Evolutionary conservation across 2,329 filamentous ascomycete genomes (phyloP).

Genomic region (Epichloe brachyelytri): DNA sequence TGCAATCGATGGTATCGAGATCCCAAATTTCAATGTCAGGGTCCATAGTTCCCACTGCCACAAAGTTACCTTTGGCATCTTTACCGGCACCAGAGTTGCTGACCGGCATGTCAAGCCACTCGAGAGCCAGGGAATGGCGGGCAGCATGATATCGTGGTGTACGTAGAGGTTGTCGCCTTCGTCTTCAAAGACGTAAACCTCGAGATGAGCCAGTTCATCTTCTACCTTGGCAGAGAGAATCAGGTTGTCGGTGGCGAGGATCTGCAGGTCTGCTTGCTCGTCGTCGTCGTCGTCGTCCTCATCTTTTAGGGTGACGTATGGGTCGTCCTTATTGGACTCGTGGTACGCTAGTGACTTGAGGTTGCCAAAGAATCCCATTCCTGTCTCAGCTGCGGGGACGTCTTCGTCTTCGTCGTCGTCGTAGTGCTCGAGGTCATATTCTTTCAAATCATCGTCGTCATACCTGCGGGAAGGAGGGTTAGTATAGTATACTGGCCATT

Average conservation of each 20-base stretch:
- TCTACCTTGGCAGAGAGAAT: constrained; percentile 88
- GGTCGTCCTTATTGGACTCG: constrained; percentile 85
- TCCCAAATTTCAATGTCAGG: constrained; percentile 99
- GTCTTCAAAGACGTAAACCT: constrained; percentile 97
- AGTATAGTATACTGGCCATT: constrained; percentile 4
- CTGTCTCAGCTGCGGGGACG: constrained; percentile 41
- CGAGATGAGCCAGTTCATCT: constrained; percentile 90
- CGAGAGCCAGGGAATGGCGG: constrained; percentile 90
- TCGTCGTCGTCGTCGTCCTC: constrained; percentile 57
- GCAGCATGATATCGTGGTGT: constrained; percentile 98
- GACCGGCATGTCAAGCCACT: constrained; percentile 92
- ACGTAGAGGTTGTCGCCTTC: constrained; percentile 93
- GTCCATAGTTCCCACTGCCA: constrained; percentile 92
- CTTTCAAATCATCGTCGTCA: constrained; percentile 79
- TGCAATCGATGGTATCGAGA: constrained; percentile 86
- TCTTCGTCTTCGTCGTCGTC: constrained; percentile 61
- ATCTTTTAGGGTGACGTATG: constrained; percentile 82
- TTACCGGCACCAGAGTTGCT: constrained; percentile 51
- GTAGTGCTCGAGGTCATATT: constrained; percentile 94
- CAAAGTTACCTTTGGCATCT: constrained; percentile 71
- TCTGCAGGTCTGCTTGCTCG: constrained; percentile 86
- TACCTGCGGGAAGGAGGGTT: constrained; percentile 25
- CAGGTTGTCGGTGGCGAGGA: constrained; percentile 84
- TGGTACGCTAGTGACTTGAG: constrained; percentile 90
- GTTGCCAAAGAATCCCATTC: constrained; percentile 89